Evolutionary conservation across 2,329 filamentous ascomycete species (phyloP).

Genomic region (Tolypocladium ophioglossoides): DNA sequence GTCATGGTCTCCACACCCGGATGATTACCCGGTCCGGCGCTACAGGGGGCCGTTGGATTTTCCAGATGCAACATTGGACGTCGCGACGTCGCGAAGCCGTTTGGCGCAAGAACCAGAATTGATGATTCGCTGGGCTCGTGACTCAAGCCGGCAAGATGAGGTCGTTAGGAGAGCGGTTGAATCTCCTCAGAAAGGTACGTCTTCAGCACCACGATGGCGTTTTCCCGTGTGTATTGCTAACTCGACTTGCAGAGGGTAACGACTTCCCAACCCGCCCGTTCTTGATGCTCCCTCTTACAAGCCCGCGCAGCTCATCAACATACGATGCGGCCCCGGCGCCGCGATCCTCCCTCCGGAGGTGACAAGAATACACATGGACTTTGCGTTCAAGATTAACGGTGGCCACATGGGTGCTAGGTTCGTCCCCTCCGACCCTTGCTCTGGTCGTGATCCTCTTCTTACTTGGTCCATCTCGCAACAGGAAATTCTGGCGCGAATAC

Average conservation of each 20-base stretch:
- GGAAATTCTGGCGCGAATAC: constrained; percentile 79
- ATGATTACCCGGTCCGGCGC: constrained; percentile 14
- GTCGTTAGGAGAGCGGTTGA: constrained; percentile 57
- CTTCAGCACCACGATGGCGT: neutral
- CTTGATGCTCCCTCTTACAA: constrained; percentile 12
- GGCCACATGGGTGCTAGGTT: constrained; percentile 69
- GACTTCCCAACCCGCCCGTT: constrained; percentile 3
- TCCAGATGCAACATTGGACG: constrained; percentile 7
- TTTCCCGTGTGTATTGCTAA: constrained; percentile 7
- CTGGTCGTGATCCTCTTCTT: neutral
- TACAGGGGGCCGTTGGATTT: constrained; percentile 14
- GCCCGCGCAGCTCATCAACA: constrained; percentile 51
- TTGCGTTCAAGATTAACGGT: constrained; percentile 48
- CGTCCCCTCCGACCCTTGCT: constrained; percentile 16
- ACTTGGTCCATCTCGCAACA: constrained; percentile 24
- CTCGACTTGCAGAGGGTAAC: constrained; percentile 30
- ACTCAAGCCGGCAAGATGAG: constrained; percentile 19
- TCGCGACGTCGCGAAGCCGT: neutral
- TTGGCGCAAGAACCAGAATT: constrained; percentile 1
- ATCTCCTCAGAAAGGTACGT: constrained; percentile 62
- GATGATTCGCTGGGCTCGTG: neutral
- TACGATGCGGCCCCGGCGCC: constrained; percentile 76
- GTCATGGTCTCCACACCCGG: constrained; percentile 3
- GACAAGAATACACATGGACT: constrained; percentile 64
- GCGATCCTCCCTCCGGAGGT: constrained; percentile 69